These are phyloP conservation scores for Polytolypa hystricis DNA, from an alignment of 2,329 filamentous ascomycete genomes.

Conservation along the genomic window DNA sequence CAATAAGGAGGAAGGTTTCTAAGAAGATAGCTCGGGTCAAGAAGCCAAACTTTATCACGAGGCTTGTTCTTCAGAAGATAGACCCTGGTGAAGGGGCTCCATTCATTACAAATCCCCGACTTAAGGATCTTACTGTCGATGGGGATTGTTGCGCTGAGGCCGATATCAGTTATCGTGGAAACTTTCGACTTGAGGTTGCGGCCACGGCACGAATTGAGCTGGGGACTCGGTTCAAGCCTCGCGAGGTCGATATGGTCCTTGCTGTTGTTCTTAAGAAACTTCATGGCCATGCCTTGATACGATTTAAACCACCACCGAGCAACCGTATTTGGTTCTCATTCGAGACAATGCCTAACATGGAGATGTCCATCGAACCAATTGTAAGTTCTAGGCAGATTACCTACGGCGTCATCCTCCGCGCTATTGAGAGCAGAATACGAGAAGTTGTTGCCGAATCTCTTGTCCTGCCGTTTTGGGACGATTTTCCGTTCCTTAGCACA, in stretches of 20 bases:
- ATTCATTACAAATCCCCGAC: constrained; percentile 74
- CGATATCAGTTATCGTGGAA: constrained; percentile 80
- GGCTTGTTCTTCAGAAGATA: constrained; percentile 70
- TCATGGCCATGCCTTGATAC: constrained; percentile 72
- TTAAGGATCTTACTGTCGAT: constrained; percentile 82
- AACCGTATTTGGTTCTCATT: constrained; percentile 96
- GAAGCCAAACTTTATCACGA: constrained; percentile 79
- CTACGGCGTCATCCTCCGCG: constrained; percentile 78
- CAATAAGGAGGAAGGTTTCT: constrained; percentile 74
- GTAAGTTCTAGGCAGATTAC: constrained; percentile 93
- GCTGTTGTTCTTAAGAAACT: constrained; percentile 75
- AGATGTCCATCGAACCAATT: constrained; percentile 88
- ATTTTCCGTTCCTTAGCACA: constrained; percentile 81
- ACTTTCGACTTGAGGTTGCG: constrained; percentile 78
- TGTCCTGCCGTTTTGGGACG: constrained; percentile 91
- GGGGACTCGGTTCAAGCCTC: constrained; percentile 73
- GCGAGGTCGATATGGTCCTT: constrained; percentile 80
- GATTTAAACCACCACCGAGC: constrained; percentile 88
- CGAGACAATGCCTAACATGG: constrained; percentile 84
- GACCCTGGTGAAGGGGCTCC: constrained; percentile 80
- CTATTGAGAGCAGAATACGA: constrained; percentile 90
- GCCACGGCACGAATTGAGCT: constrained; percentile 90
- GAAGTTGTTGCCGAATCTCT: constrained; percentile 88
- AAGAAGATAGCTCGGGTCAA: constrained; percentile 95
- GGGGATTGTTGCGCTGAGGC: constrained; percentile 81